phyloP scores from a whole-genome alignment of 176 grass and related monocot species.

The Hsuehochloa calcarea region DNA sequence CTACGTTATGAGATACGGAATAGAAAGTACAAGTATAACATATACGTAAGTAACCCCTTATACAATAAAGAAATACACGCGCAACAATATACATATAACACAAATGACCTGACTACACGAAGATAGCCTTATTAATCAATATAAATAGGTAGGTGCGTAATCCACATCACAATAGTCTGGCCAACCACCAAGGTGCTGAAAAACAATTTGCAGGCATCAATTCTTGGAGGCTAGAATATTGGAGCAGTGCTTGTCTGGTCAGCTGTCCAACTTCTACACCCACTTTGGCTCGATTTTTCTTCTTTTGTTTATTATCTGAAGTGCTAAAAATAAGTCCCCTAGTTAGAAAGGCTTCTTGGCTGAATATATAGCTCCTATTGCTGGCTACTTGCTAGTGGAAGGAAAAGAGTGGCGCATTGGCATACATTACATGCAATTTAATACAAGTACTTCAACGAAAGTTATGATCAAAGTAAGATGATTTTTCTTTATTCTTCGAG shows the following conservation, averaged over 20 bases:
- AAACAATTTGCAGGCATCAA: background rate
- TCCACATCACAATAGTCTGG: background rate
- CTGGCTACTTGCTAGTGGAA: background rate
- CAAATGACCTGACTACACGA: background rate
- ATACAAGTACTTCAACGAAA: background rate
- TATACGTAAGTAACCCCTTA: no score
- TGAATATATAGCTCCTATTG: no score
- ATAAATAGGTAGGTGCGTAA: background rate
- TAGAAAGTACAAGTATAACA: no score
- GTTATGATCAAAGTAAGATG: background rate
- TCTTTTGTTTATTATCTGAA: background rate
- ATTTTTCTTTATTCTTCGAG: background rate
- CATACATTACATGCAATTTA: background rate
- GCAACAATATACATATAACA: no score
- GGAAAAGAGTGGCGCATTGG: background rate
- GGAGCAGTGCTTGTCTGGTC: constrained; percentile 2
- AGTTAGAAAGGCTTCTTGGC: background rate
- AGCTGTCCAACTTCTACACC: background rate
- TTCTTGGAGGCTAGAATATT: background rate
- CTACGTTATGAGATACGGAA: no score
- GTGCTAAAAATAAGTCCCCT: background rate
- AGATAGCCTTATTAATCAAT: background rate
- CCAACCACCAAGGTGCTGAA: background rate
- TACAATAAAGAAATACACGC: no score
- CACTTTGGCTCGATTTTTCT: background rate